Evolutionary conservation across 2,329 filamentous ascomycete species (phyloP), one percentile per base, ranked within the genome.

Genomic region (Pyricularia sp.): DNA sequence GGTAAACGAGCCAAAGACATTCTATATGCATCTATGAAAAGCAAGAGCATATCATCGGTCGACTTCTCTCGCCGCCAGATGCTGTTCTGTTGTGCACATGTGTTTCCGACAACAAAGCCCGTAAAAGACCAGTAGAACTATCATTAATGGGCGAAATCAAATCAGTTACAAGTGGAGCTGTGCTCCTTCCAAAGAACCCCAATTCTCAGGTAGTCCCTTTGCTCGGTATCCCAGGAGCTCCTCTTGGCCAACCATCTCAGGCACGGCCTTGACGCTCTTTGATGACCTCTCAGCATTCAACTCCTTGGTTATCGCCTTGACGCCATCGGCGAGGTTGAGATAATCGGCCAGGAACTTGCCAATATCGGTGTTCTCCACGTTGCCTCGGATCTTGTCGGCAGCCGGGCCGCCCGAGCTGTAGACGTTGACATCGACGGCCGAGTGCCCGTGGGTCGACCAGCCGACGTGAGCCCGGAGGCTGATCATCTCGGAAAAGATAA

Each of bases 371-470:
- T 99, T 99, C 82, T 99, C 95, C 68, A 96, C 90, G 77, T 98
- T 98, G 9, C 94, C 94, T 3, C 87, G 81, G 7, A 97, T 83
- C 17, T 85, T 82, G 63, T 86, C 84, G 0, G 89, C 86, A 55
- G 86, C 84, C 0, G 86, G 84, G 3, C 92, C 89, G 64, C 84
- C 84, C 0, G 91, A 94, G 68, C 92, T 90, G 80, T 98, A 99
- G 73, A 99, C 92, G 78, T 99, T 99, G 66, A 99, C 95, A 77
- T 99, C 95, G 9, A 95, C 93, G 67, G 90, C 95, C 25, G 90
- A 91, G 80, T 99, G 95, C 31, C 95, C 95, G 77, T 97, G 94
- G 0, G 94, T 97, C 72, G 87, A 90, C 95, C 95, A 99, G 17
- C 95, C 96, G 63, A 97, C 87, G 76, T 97, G 93, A 1, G 94